Evolutionary conservation across 306 rosid genomes (phyloP).

Genomic region (Mimosa bimucronata): DNA sequence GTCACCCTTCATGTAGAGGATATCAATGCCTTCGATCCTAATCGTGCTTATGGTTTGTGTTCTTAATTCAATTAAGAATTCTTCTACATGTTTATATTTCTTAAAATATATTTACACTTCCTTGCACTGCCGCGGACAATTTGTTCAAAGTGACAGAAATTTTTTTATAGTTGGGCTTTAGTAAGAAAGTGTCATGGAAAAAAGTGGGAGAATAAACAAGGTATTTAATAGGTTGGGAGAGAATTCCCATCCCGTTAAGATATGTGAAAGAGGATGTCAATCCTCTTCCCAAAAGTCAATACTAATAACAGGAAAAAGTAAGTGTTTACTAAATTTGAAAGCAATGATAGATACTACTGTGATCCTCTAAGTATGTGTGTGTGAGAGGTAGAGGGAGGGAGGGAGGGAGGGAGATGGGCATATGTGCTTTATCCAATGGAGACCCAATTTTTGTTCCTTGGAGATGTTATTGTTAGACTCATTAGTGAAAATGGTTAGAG

Average conservation of each 20-base stretch:
- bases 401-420: neutral
- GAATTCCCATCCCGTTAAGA: neutral
- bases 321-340: neutral
- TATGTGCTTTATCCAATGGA: neutral
- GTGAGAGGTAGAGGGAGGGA: neutral
- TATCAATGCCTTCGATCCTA: constrained; percentile 69
- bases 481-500: neutral
- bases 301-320: neutral
- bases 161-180: neutral
- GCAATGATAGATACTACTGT: neutral
- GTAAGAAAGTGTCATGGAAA: constrained; percentile 3
- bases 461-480: neutral
- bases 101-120: neutral
- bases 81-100: neutral
- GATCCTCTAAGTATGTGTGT: neutral
- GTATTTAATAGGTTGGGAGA: neutral
- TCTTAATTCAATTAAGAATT: constrained; percentile 9
- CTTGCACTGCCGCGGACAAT: constrained; percentile 7
- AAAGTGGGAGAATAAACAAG: constrained; percentile 20
- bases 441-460: neutral
- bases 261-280: neutral
- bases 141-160: neutral
- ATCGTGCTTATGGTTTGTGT: constrained; percentile 76
- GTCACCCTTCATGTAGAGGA: constrained; percentile 78
- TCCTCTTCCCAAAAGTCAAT: neutral